phyloP scores from a whole-genome alignment of 192 early-diverging fungal species.

The Backusella macrospora region DNA sequence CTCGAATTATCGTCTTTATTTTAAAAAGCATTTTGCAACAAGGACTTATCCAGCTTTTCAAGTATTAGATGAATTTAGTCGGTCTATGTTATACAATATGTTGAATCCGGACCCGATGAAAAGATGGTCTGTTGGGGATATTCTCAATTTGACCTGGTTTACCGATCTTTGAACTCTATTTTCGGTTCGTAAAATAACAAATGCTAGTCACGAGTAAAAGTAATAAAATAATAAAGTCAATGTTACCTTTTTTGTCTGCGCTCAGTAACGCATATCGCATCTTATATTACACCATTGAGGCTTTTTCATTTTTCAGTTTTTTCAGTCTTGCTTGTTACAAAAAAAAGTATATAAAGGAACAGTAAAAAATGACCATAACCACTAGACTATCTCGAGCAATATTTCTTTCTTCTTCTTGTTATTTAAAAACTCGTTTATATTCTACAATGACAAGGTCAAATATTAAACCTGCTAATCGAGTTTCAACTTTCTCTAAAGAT shows the following conservation, averaged over 20 bases:
- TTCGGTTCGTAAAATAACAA: background rate
- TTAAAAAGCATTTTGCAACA: background rate
- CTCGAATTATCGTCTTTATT: slow-evolving; percentile 52
- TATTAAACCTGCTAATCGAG: slow-evolving; percentile 42
- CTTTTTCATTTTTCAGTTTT: background rate
- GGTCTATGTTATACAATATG: slow-evolving; percentile 32
- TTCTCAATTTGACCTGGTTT: slow-evolving; percentile 42
- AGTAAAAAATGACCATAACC: background rate
- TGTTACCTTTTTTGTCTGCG: background rate
- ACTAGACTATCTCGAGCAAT: background rate
- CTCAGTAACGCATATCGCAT: background rate
- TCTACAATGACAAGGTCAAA: background rate
- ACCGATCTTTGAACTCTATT: background rate
- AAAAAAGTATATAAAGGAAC: background rate
- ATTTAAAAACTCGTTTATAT: slow-evolving; percentile 16
- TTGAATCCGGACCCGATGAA: slow-evolving; percentile 43
- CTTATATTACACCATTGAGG: background rate
- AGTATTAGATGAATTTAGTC: background rate
- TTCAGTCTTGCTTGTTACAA: background rate
- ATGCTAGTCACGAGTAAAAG: background rate
- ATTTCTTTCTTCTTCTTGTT: background rate
- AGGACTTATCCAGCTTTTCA: slow-evolving; percentile 16
- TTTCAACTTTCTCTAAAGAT: slow-evolving; percentile 59
- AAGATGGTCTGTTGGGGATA: slow-evolving; percentile 43
- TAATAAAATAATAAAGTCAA: background rate